Base-by-base conservation (phyloP, 805 yeast species). In the Candida takata region DNA sequence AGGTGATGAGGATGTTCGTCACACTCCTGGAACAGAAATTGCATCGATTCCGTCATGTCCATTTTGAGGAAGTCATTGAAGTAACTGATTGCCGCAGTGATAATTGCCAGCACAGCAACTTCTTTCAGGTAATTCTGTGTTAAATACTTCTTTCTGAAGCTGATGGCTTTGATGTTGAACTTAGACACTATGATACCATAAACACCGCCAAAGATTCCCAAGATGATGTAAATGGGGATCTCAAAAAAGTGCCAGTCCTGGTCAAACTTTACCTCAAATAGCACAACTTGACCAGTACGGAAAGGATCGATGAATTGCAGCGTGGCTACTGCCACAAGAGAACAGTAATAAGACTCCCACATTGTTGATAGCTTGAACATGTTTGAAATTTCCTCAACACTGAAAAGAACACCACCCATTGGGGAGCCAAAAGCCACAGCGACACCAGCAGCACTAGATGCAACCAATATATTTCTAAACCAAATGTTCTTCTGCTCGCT, bases 391-490 rank as follows among this genome's bases (percentile, higher is more conserved):
- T 92, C 98, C 55, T 92, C 99, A 40, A 92, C 72, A 10, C 95
- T 78, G 57, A 94, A 92, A 27, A 92, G 60, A 1, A 92, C 97
- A 12, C 99, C 99, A 18, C 95, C 95, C 64, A 90, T 86, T 0
- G 98, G 98, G 10, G 88, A 76, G 0, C 95, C 97, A 65, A 92
- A 92, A 0, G 97, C 98, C 8, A 92, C 97, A 0, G 97, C 97
- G 8, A 92, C 97, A 35, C 99, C 99, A 1, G 98, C 95, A 4
- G 96, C 97, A 8, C 96, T 74, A 4, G 95, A 81, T 0, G 98
- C 96, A 1, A 90, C 78, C 35, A 92, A 61, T 35, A 49, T 49
- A 28, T 49, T 52, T 28, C 49, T 47, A 28, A 42, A 44, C 27
- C 53, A 42, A 26, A 38, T 14, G 18, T 40, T 30, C 35, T 35